Evolutionary conservation across 441 rosid genomes (phyloP).

Genomic region (Corymbia citriodora): DNA sequence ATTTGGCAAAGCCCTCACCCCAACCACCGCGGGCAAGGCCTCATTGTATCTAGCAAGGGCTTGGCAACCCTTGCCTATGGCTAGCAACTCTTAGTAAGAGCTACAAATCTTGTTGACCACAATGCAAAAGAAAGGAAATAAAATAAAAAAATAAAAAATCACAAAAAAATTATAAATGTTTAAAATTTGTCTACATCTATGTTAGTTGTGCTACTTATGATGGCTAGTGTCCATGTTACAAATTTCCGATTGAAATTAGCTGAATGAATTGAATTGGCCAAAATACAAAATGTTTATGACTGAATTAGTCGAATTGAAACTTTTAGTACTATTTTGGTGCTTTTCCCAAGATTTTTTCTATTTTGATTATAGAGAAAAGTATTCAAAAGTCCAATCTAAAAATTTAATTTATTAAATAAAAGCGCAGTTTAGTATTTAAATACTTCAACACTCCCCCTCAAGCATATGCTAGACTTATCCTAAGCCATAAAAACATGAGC

Average conservation of each 20-base stretch:
- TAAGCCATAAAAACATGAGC: neutral
- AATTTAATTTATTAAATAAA: neutral
- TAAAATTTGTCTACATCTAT: neutral
- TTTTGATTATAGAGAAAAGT: neutral
- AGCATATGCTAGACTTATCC: neutral
- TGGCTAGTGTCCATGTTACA: accelerated
- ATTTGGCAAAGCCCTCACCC: neutral
- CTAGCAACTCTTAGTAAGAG: neutral
- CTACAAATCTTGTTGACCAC: accelerated
- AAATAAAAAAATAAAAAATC: no score
- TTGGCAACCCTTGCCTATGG: neutral
- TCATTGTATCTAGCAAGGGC: neutral
- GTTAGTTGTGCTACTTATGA: neutral
- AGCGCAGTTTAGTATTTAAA: neutral
- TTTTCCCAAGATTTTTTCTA: neutral
- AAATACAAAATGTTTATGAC: neutral
- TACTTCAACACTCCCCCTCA: neutral
- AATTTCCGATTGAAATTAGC: neutral
- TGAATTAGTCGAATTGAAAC: neutral
- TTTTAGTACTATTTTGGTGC: neutral
- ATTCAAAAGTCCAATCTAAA: neutral
- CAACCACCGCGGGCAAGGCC: neutral
- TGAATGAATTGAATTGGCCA: neutral
- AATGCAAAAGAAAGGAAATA: no score
- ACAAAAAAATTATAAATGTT: no score